Conservation (phyloP, 345 rosid species). For the Bruguiera sexangula region DNA sequence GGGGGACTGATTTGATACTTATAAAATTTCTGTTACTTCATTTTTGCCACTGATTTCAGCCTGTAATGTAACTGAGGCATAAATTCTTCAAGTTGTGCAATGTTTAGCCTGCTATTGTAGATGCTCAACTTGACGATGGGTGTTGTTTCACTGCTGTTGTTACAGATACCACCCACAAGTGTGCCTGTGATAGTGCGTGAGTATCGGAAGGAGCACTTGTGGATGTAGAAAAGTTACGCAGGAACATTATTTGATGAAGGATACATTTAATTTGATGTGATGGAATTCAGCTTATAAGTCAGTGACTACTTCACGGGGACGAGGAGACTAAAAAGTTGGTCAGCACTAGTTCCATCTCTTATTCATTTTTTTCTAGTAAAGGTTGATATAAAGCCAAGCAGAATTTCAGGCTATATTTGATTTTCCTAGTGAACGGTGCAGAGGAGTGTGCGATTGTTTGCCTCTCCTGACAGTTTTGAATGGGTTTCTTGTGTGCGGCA, state of each 20-base stretch:
- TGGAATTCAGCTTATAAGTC: too few species aligned
- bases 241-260: background rate
- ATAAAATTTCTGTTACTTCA: background rate
- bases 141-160: background rate
- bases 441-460: conserved; percentile 8
- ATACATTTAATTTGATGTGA: background rate
- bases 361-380: background rate
- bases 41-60: background rate
- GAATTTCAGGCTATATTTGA: background rate
- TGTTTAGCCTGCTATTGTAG: background rate
- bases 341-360: background rate
- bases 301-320: too few species aligned
- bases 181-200: conserved; percentile 92
- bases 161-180: conserved; percentile 88
- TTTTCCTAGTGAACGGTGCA: background rate
- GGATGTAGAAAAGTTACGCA: conserved; percentile 37
- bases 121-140: background rate
- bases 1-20: background rate
- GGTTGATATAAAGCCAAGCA: background rate
- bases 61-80: too few species aligned
- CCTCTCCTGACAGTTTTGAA: conserved; percentile 22
- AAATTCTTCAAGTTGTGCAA: too few species aligned
- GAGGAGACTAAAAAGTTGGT: background rate
- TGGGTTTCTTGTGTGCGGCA: background rate
- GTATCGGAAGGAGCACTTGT: conserved; percentile 64